These are phyloP conservation scores for Phytophthora melonis DNA, from an alignment of 352 stramenopile species.

Conservation along the genomic window DNA sequence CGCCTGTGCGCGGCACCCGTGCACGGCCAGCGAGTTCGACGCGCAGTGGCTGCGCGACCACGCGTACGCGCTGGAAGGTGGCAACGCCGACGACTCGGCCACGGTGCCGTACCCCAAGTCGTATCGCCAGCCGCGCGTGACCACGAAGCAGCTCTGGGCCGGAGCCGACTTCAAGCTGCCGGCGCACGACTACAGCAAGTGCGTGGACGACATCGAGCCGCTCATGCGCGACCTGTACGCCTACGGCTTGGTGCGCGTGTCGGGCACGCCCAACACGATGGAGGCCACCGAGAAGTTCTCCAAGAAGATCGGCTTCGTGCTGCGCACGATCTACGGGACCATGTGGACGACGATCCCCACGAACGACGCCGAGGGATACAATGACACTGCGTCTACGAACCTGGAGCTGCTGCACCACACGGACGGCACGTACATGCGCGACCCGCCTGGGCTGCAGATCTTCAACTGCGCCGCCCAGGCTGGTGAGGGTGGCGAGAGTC, in stretches of 20 bases:
- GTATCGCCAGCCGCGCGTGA: slow-evolving; percentile 64
- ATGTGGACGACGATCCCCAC: slow-evolving; percentile 91
- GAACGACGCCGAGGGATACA: slow-evolving; percentile 75
- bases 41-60: slow-evolving; percentile 80
- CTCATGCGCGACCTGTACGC: slow-evolving; percentile 80
- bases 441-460: slow-evolving; percentile 89
- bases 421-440: slow-evolving; percentile 89
- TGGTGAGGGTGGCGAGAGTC: slow-evolving; percentile 73
- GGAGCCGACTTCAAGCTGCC: slow-evolving; percentile 55
- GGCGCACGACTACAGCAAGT: slow-evolving; percentile 50
- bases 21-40: slow-evolving; percentile 71
- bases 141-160: slow-evolving; percentile 65
- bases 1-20: slow-evolving; percentile 60
- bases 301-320: slow-evolving; percentile 83
- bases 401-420: slow-evolving; percentile 88
- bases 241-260: slow-evolving; percentile 76
- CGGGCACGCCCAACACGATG: slow-evolving; percentile 73
- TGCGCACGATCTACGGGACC: slow-evolving; percentile 90
- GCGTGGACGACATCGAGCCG: slow-evolving; percentile 65
- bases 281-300: slow-evolving; percentile 85
- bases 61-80: slow-evolving; percentile 62
- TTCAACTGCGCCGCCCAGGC: slow-evolving; percentile 91
- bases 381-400: slow-evolving; percentile 91
- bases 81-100: slow-evolving; percentile 18
- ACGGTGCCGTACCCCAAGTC: slow-evolving; percentile 56